Conservation (phyloP, 2,329 filamentous ascomycete genomes). For the Colletotrichum gloeosporioides region DNA sequence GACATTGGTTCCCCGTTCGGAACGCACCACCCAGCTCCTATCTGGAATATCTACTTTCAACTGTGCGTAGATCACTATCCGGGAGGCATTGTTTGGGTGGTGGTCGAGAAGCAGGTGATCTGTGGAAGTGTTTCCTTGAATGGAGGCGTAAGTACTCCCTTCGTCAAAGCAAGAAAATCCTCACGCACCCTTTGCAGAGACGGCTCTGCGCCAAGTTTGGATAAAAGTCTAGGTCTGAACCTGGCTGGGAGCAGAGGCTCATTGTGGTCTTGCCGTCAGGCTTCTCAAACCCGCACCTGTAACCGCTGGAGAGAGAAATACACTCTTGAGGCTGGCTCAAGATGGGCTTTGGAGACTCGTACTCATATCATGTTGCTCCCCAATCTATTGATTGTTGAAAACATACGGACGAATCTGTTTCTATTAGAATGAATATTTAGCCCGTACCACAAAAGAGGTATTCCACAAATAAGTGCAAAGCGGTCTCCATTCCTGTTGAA, state of each 20-base stretch:
- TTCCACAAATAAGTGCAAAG: background rate
- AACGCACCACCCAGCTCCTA: background rate
- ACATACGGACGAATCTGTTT: background rate
- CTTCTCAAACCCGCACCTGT: background rate
- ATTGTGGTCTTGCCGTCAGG: background rate
- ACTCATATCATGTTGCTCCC: background rate
- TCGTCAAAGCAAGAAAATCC: background rate
- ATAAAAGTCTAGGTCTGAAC: background rate
- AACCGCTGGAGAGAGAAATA: background rate
- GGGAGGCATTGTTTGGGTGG: background rate
- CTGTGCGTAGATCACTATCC: too few species aligned
- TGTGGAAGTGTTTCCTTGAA: background rate
- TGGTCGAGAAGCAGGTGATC: background rate
- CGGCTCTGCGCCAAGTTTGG: background rate
- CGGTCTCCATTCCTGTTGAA: background rate
- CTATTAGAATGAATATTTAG: background rate
- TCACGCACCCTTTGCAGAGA: background rate
- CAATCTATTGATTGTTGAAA: background rate
- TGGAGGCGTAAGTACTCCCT: background rate
- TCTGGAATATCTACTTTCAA: background rate
- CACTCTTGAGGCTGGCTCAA: background rate
- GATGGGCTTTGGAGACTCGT: background rate
- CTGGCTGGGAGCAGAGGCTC: background rate
- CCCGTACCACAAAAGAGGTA: background rate
- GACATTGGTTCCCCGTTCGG: background rate